Conservation (phyloP, 2,329 filamentous ascomycete species). For the Plectosphaerella sp. region DNA sequence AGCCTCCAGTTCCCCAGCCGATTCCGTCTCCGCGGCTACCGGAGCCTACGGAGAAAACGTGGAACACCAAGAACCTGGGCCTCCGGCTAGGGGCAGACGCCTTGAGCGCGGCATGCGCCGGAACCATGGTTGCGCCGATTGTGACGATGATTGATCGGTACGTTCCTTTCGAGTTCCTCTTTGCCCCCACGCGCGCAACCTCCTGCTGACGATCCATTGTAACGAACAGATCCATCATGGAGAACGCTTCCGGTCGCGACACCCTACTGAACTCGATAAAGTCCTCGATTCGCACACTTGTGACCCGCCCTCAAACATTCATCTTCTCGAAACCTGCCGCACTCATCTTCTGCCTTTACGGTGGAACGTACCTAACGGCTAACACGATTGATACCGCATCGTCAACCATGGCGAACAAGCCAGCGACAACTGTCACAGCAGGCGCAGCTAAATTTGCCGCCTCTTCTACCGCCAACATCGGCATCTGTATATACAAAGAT, state of each 20-base stretch:
- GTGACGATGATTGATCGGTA: conserved; percentile 88
- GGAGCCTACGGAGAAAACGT: conserved; percentile 23
- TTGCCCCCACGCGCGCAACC: neutral
- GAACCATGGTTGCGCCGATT: conserved; percentile 72
- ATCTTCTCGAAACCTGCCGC: conserved; percentile 63
- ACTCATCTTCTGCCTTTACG: conserved; percentile 73
- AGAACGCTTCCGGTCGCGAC: conserved; percentile 69
- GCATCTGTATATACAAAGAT: conserved; percentile 86
- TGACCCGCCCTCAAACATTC: conserved; percentile 56
- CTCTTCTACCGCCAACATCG: conserved; percentile 78
- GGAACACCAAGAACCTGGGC: conserved; percentile 74
- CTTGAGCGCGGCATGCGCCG: conserved; percentile 65
- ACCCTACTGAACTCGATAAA: conserved; percentile 56
- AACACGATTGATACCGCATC: conserved; percentile 79
- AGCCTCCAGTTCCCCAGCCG: neutral
- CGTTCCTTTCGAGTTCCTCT: conserved; percentile 1
- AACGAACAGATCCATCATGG: conserved; percentile 63
- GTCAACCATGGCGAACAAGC: conserved; percentile 55
- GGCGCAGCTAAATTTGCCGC: conserved; percentile 78
- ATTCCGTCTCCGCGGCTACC: neutral
- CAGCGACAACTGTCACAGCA: conserved; percentile 62
- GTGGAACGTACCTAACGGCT: conserved; percentile 83
- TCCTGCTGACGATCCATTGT: neutral
- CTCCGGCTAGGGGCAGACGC: conserved; percentile 64
- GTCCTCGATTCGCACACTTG: conserved; percentile 50